These are phyloP conservation scores for Fusarium armeniacum DNA, from an alignment of 2,329 filamentous ascomycete genomes.

Conservation along the genomic window DNA sequence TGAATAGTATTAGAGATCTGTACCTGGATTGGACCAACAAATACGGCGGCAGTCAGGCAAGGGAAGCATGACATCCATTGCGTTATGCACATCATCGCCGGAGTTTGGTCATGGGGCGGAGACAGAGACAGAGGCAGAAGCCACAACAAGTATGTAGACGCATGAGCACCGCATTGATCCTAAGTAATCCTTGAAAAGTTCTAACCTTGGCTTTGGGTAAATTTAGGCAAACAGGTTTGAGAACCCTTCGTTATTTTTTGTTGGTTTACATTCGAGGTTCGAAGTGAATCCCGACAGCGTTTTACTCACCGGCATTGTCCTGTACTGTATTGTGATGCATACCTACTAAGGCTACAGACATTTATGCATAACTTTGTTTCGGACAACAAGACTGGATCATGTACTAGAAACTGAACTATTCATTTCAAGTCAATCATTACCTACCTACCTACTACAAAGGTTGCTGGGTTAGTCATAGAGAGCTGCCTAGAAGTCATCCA, in stretches of 20 bases:
- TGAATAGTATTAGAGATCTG: neutral
- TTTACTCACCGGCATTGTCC: slow-evolving; percentile 2
- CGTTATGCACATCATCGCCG: slow-evolving; percentile 39
- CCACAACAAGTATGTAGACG: slow-evolving; percentile 20
- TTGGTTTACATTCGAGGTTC: slow-evolving; percentile 10
- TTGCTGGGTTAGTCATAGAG: neutral
- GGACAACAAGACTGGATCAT: neutral
- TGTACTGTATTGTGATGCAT: neutral
- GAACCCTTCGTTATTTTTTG: neutral
- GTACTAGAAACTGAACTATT: neutral
- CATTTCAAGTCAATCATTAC: too few relatives aligned
- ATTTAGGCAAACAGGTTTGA: slow-evolving; percentile 12
- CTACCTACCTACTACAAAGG: too few relatives aligned
- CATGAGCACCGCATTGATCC: slow-evolving; percentile 18
- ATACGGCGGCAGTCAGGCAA: slow-evolving; percentile 26
- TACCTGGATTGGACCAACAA: slow-evolving; percentile 14
- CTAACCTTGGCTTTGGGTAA: neutral
- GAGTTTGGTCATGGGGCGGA: slow-evolving; percentile 12
- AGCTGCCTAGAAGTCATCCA: neutral
- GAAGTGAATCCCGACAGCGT: slow-evolving; percentile 1
- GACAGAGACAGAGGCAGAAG: slow-evolving; percentile 8
- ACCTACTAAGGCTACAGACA: neutral
- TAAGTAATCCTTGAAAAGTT: neutral
- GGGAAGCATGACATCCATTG: slow-evolving; percentile 11
- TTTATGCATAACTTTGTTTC: neutral